These are phyloP conservation scores for Saccharomyces cerevisiae DNA, from an alignment of 805 yeast genomes.

Conservation along the genomic window DNA sequence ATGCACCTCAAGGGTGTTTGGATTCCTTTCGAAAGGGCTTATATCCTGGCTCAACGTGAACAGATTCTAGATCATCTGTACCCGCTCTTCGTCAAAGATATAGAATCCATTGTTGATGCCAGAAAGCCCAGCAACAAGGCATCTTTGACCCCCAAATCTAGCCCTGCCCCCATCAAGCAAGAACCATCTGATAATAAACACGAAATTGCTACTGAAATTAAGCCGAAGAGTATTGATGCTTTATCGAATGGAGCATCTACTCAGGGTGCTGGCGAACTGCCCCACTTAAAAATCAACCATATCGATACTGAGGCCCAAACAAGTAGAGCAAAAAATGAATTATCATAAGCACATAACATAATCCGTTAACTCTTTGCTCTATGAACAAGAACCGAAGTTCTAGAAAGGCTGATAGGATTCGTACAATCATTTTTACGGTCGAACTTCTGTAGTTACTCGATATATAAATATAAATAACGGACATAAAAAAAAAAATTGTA, in stretches of 20 bases:
- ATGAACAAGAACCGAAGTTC: background rate
- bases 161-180: background rate
- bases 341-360: background rate
- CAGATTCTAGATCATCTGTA: constrained; percentile 59
- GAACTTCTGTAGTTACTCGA: background rate
- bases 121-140: background rate
- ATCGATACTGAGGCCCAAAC: background rate
- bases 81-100: constrained; percentile 67
- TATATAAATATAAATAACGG: background rate
- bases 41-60: constrained; percentile 73
- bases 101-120: constrained; percentile 32
- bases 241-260: background rate
- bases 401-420: background rate
- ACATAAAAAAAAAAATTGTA: background rate
- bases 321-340: background rate
- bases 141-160: background rate
- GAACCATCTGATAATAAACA: background rate
- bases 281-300: background rate
- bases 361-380: background rate
- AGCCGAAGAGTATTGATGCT: background rate
- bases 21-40: constrained; percentile 81
- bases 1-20: constrained; percentile 87
- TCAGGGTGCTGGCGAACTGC: background rate
- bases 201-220: background rate
- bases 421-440: background rate